Percentiles rank a stretch among this genome's conserved stretches.
Conservation (phyloP, 345 rosid genomes). For the Clausena lansium region DNA sequence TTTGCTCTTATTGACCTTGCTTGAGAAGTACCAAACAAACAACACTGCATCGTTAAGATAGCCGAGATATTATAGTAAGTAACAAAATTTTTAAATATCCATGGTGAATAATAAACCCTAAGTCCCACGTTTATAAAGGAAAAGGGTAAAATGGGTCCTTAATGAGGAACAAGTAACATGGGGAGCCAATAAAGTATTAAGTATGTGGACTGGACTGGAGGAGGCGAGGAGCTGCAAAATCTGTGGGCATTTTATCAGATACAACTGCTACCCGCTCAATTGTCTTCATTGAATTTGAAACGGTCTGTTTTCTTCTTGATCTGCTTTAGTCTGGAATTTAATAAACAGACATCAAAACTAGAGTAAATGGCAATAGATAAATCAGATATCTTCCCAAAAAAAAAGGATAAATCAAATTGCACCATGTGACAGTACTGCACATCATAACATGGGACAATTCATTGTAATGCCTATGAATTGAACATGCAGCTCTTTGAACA, state of each 20-base stretch:
- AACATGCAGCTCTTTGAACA: no score
- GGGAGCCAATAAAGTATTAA: not conserved
- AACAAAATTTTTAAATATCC: no score
- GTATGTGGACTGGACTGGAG: no score
- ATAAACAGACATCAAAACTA: not conserved
- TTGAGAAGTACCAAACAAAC: not conserved
- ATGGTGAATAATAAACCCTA: not conserved
- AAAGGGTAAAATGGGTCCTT: not conserved
- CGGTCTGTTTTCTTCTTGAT: not conserved
- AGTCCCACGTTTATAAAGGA: not conserved
- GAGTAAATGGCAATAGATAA: not conserved
- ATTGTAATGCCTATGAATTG: no score
- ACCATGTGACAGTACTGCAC: not conserved
- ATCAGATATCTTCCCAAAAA: no score
- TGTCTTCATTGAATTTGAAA: not conserved
- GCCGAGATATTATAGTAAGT: no score
- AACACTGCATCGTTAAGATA: no score
- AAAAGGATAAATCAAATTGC: no score
- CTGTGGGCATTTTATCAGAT: not conserved
- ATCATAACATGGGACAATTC: no score
- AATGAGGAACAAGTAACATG: not conserved
- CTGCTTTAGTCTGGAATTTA: not conserved
- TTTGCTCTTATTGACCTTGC: not conserved
- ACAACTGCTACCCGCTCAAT: not conserved
- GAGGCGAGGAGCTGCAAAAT: not conserved